Conservation (phyloP, 1,139 yeast species). For the Lodderomyces metapsilosis region DNA sequence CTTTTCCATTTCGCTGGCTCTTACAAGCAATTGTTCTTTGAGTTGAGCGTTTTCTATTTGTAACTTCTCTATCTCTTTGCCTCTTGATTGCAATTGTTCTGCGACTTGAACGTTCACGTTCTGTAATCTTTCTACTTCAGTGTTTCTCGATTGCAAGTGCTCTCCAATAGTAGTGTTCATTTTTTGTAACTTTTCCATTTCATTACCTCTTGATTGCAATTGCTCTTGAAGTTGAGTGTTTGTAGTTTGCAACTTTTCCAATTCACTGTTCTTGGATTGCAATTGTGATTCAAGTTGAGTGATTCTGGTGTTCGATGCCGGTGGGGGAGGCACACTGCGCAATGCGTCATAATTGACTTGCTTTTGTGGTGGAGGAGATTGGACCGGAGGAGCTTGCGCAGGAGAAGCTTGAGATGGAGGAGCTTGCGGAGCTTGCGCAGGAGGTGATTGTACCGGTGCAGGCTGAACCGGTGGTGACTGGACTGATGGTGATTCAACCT, state of each 20-base stretch:
- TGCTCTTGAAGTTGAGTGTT: slow-evolving; percentile 24
- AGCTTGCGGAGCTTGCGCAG: too few relatives aligned
- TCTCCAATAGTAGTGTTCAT: too few relatives aligned
- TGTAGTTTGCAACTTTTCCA: slow-evolving; percentile 60
- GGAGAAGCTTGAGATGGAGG: slow-evolving; percentile 1
- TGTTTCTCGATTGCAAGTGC: too few relatives aligned
- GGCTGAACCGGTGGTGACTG: too few relatives aligned
- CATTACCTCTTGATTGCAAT: slow-evolving; percentile 25
- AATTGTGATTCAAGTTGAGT: slow-evolving; percentile 57
- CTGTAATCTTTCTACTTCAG: too few relatives aligned
- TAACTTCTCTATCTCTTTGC: too few relatives aligned
- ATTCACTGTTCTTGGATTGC: slow-evolving; percentile 50
- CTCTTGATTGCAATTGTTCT: slow-evolving; percentile 24
- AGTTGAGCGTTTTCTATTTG: too few relatives aligned
- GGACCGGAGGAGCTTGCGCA: background rate
- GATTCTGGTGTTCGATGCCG: slow-evolving; percentile 63
- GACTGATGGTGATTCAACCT: background rate
- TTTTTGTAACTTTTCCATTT: too few relatives aligned
- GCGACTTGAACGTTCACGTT: too few relatives aligned
- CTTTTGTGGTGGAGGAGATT: slow-evolving; percentile 19
- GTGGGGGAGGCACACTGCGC: slow-evolving; percentile 48
- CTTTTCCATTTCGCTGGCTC: too few relatives aligned
- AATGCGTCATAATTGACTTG: slow-evolving; percentile 46
- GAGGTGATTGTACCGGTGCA: too few relatives aligned
- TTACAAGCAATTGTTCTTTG: too few relatives aligned